Evolutionary conservation across 2,329 filamentous ascomycete genomes (phyloP), one percentile per base, ranked within the genome.

Genomic region (Nectriaceae sp.): DNA sequence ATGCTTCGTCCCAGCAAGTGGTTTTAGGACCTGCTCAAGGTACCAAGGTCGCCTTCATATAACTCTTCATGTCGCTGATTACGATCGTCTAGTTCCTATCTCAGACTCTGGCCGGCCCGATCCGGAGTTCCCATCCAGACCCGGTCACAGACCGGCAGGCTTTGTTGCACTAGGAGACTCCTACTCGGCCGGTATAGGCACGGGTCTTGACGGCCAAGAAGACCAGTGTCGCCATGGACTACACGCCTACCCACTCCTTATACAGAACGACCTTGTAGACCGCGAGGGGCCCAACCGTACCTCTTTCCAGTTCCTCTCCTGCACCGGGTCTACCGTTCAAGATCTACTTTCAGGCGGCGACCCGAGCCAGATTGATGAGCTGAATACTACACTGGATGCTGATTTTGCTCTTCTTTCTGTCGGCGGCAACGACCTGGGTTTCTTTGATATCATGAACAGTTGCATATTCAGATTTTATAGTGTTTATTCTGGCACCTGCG

Each of bases 401-500:
- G 71, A 74, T 56, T 75, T 77, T 50, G 73, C 73, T 3, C 67
- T 75, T 1, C 63, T 77, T 5, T 76, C 73, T n/a, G 65, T 77
- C 24, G 75, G 74, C 40, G 74, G 75, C 15, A 77, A 77, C 59
- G 75, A 77, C 53, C 66, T 77, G 8, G 75, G 73, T 52, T 77
- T 77, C 64, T 77, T 75, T 52, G 70, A 73, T 31, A 71, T 77
- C 18, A 74, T 77, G 60, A 77, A 77, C 55, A 73, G 73, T 20
- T 77, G 75, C 56, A 70, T 78, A 15, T 77, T 77, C 53, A 69
- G 73, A 24, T 77, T 77, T 57, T 77, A 77, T 57, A 71, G 70
- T 55, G 73, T 74, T 60, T 75, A 74, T 61, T 74, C 71, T 15
- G 73, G 73, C 4, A 74, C 74, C 1, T 78, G 74, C 59, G 68